A percentile compares a stretch with the other conserved stretches of the same genome.
Evolutionary conservation across 139 green algal species (phyloP).

Genomic region (Pseudopediastrum boryanum): DNA sequence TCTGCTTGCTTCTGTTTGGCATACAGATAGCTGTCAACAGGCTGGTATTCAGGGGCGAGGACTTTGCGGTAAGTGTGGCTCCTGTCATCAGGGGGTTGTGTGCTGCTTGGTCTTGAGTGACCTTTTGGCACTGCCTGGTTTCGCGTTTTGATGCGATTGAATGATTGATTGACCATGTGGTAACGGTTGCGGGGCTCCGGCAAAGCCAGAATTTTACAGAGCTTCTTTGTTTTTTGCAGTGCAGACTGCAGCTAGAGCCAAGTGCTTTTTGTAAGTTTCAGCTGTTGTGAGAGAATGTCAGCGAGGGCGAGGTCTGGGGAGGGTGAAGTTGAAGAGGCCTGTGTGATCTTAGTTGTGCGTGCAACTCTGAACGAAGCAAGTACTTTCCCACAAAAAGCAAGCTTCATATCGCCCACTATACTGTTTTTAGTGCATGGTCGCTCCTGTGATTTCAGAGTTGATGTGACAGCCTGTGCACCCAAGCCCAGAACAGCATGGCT

Average conservation of each 20-base stretch:
- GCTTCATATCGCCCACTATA: too few species aligned
- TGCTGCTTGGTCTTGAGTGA: not conserved
- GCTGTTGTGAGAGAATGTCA: too few species aligned
- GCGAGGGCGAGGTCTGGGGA: too few species aligned
- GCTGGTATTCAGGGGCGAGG: conserved; percentile 13
- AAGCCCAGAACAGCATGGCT: not conserved
- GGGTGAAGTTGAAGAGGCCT: too few species aligned
- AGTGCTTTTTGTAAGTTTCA: too few species aligned
- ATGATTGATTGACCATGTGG: not conserved
- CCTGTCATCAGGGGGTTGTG: too few species aligned
- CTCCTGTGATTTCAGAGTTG: not conserved
- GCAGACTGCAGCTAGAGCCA: not conserved
- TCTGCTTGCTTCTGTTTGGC: conserved; percentile 65
- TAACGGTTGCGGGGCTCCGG: not conserved
- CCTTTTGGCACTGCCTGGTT: too few species aligned
- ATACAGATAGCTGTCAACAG: conserved; percentile 61
- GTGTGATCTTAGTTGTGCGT: too few species aligned
- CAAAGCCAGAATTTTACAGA: not conserved
- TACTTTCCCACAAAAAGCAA: too few species aligned
- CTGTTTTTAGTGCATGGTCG: too few species aligned
- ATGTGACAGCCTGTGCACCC: not conserved
- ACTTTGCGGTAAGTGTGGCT: conserved; percentile 27
- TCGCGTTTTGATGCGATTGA: not conserved
- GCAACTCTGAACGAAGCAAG: too few species aligned
- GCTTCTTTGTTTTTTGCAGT: not conserved